These are phyloP conservation scores for Arachis stenosperma DNA, from an alignment of 306 rosid genomes.

Conservation along the genomic window DNA sequence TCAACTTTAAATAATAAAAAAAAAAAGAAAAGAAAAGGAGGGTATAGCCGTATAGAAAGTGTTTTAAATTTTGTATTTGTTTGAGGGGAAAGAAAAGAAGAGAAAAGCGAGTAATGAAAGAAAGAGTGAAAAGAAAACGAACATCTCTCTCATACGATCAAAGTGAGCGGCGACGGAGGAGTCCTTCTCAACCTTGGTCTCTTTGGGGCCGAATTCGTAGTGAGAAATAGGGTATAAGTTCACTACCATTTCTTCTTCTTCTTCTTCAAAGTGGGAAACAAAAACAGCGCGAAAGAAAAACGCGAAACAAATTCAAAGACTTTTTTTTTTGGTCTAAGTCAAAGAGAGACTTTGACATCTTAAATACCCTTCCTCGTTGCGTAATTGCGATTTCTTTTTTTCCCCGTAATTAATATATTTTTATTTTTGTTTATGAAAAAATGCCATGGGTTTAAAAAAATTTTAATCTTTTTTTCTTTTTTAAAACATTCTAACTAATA, in stretches of 20 bases:
- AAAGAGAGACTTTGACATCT: too few species aligned
- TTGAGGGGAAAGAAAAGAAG: neutral
- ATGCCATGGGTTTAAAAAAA: too few species aligned
- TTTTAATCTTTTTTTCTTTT: too few species aligned
- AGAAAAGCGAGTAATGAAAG: neutral
- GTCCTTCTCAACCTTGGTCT: slow-evolving; percentile 85
- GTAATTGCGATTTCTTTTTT: too few species aligned
- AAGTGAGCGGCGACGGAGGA: slow-evolving; percentile 84
- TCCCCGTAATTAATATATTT: too few species aligned
- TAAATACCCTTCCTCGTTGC: too few species aligned
- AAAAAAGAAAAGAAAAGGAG: neutral
- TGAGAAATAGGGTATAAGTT: slow-evolving; percentile 76
- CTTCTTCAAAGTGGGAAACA: too few species aligned
- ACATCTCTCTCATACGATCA: slow-evolving; percentile 89
- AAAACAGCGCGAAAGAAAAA: too few species aligned
- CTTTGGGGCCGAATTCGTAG: slow-evolving; percentile 83
- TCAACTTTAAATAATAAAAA: neutral
- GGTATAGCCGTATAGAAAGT: neutral
- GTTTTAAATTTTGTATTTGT: neutral
- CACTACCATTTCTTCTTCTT: slow-evolving; percentile 34
- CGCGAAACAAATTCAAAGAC: too few species aligned
- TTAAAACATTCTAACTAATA: too few species aligned
- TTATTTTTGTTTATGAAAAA: too few species aligned
- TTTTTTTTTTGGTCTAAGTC: too few species aligned
- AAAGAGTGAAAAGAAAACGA: slow-evolving; percentile 14